These are phyloP conservation scores for Pleurotus pulmonarius DNA, from an alignment of 768 basidiomycete genomes.

Conservation along the genomic window DNA sequence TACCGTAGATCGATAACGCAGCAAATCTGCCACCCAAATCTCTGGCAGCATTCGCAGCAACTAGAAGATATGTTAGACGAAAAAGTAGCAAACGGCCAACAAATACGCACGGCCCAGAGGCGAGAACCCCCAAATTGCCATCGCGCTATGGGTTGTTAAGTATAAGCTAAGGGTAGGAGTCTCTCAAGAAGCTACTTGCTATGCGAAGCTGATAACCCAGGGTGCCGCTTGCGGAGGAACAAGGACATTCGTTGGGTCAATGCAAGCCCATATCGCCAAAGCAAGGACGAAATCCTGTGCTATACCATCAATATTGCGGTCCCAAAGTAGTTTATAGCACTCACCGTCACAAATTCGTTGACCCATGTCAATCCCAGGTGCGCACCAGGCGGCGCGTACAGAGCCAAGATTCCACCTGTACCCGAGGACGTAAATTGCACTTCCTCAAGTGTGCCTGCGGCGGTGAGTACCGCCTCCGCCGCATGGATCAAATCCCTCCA, in stretches of 20 bases:
- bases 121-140: constrained; percentile 59
- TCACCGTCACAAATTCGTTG: constrained; percentile 55
- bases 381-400: constrained; percentile 42
- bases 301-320: neutral
- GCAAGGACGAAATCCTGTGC: constrained; percentile 43
- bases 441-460: constrained; percentile 20
- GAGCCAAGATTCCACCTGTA: constrained; percentile 49
- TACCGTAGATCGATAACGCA: constrained; percentile 60
- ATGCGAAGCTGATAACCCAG: constrained; percentile 52
- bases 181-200: constrained; percentile 35
- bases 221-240: constrained; percentile 51
- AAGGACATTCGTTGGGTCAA: constrained; percentile 58
- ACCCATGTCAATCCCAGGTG: constrained; percentile 44
- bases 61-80: constrained; percentile 19
- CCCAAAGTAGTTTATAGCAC: constrained; percentile 11
- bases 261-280: constrained; percentile 45
- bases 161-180: neutral
- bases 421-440: constrained; percentile 35
- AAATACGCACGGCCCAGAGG: constrained; percentile 39
- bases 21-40: constrained; percentile 65
- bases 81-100: neutral
- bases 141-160: constrained; percentile 32
- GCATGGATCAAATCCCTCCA: constrained; percentile 47
- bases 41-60: constrained; percentile 65
- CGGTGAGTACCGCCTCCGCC: constrained; percentile 26